Percentiles rank a stretch among this genome's conserved stretches.
phyloP scores from a whole-genome alignment of 441 rosid genomes.

The Arabidopsis hybrid region DNA sequence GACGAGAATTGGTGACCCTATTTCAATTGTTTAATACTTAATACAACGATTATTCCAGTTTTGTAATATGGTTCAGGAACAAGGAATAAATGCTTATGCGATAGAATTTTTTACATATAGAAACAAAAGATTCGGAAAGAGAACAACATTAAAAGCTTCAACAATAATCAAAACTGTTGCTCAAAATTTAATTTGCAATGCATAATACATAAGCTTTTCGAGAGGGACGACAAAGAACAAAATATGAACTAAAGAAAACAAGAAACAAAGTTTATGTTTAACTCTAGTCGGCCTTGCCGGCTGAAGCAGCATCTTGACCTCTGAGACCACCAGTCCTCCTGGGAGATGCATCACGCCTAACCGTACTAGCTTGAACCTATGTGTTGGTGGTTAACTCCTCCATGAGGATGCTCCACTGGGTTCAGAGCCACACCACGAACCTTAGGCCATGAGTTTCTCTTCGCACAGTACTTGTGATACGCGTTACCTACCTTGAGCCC shows the following conservation, averaged over 20 bases:
- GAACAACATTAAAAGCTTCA: not conserved
- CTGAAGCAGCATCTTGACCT: conserved; percentile 46
- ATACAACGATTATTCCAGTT: no score
- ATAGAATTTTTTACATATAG: no score
- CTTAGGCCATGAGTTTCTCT: conserved; percentile 89
- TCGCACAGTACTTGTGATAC: no score
- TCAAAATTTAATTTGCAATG: not conserved
- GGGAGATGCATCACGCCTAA: conserved; percentile 19
- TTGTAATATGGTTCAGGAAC: no score
- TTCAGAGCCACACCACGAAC: conserved; percentile 99
- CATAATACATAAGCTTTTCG: no score
- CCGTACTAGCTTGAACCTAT: no score
- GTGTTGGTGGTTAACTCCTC: no score
- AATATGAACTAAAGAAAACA: not conserved
- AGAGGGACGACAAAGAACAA: not conserved
- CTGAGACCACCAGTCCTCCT: conserved; percentile 93
- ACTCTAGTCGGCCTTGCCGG: not conserved
- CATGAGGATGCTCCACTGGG: no score
- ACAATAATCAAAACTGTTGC: not conserved
- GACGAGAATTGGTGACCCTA: not conserved
- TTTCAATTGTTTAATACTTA: not conserved
- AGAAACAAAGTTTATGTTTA: not conserved
- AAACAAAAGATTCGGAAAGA: not conserved
- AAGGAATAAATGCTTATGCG: no score
- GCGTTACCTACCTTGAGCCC: no score